Base-by-base conservation (phyloP, 257 asterid species). In the Rhazya stricta region DNA sequence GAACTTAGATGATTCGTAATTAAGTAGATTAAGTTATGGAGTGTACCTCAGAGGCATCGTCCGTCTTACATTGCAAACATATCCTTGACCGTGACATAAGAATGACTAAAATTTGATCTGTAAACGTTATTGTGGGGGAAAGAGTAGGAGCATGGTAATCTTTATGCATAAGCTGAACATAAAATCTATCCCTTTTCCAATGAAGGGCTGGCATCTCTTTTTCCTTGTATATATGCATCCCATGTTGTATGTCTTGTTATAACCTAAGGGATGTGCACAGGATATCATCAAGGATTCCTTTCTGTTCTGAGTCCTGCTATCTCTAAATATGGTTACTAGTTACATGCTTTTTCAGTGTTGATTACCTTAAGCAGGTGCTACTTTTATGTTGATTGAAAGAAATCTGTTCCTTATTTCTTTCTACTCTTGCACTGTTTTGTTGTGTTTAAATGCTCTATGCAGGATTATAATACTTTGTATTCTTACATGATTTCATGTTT, bases 401-500 rank as follows among this genome's bases (percentile, higher is more conserved):
- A 65, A 19, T n/a, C n/a, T n/a, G n/a, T n/a, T n/a, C n/a, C n/a
- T n/a, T n/a, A n/a, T 63, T 37, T 83, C 92, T 63, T 67, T 66
- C 30, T 41, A 8, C 18, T 21, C 10, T 7, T 66, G 9, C 48
- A 36, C 10, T 65, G 15, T 65, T 36, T 3, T 36, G 10, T 65
- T n/a, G 3, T 19, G 45, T 7, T 19, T 36, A 34, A n/a, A 9
- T 65, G 56, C 65, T 45, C 36, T 66, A 9, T 80, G 9, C 80
- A 89, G 96, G 85, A 83, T 77, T 88, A 89, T 80, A 75, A 81
- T 73, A 82, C 93, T 69, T 63, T 32, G 0, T 66, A 23, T 23
- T 37, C 50, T 36, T 66, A 37, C 29, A 39, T 1, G 3, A 13
- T 60, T 29, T 60, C 41, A 60, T 60, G 41, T 3, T 29, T 30